Conservation (phyloP, 2,329 filamentous ascomycete genomes). For the Penicillium sp. region DNA sequence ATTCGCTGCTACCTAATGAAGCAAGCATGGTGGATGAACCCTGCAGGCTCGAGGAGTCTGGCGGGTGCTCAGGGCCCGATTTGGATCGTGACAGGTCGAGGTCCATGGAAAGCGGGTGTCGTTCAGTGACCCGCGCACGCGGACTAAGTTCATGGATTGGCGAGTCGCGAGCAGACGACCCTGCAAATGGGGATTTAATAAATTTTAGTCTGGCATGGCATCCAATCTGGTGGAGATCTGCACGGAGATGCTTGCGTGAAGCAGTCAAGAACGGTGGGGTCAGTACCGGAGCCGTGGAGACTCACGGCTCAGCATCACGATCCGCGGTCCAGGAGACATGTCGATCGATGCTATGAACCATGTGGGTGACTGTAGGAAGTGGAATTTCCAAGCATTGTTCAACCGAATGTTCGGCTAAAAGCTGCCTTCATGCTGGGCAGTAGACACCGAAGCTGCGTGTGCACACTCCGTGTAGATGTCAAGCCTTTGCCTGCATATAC, state of each 20-base stretch:
- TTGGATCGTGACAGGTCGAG: conserved; percentile 14
- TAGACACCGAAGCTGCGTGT: too few relatives aligned
- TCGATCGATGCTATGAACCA: conserved; percentile 9
- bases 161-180: conserved; percentile 1
- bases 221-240: conserved; percentile 11
- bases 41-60: conserved; percentile 12
- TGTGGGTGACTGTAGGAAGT: too few relatives aligned
- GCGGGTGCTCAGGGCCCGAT: conserved; percentile 4
- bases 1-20: conserved; percentile 9
- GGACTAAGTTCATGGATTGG: conserved; percentile 12
- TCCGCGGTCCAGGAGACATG: conserved; percentile 2
- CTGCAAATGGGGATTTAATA: conserved; percentile 6
- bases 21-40: conserved; percentile 5
- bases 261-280: conserved; percentile 19
- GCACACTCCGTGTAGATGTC: not conserved
- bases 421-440: too few relatives aligned
- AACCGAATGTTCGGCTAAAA: too few relatives aligned
- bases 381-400: too few relatives aligned
- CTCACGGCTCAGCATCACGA: conserved; percentile 13
- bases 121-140: conserved; percentile 9
- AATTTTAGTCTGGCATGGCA: conserved; percentile 9
- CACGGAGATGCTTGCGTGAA: conserved; percentile 12
- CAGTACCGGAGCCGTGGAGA: conserved; percentile 5
- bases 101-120: conserved; percentile 5
- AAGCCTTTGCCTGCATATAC: conserved; percentile 1